Evolutionary conservation across 805 yeast genomes (phyloP), one percentile per base, ranked within the genome.

Genomic region (Wickerhamomyces hampshirensis): DNA sequence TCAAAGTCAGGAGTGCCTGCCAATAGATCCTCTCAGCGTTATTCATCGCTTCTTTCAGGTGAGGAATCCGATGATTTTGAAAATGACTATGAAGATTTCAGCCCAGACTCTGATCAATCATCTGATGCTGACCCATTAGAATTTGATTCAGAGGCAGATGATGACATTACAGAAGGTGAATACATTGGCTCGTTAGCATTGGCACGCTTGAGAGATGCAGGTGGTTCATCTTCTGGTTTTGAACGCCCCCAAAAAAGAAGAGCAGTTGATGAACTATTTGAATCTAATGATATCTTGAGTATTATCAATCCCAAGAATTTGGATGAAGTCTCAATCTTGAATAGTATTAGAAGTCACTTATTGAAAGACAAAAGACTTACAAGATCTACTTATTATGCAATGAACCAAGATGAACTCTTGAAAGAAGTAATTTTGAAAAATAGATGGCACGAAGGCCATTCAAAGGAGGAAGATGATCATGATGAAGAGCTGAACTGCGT

Each of bases 401-500:
- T 51, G n/a, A 55, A 61, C 19, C 47, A 55, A 26, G 55, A 58
- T n/a, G 51, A 43, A 0, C 26, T 64, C 0, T 30, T 64, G 2
- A 45, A 40, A 4, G 65, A 62, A 21, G 46, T 62, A 0, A 46
- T 56, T 4, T 26, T 47, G 1, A 42, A 54, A 23, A 44, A 47
- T 13, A 42, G 72, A 52, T n/a, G n/a, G n/a, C n/a, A n/a, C n/a
- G n/a, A n/a, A n/a, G n/a, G n/a, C n/a, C n/a, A n/a, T n/a, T n/a
- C n/a, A n/a, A n/a, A n/a, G n/a, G n/a, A n/a, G n/a, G n/a, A n/a
- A n/a, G 51, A 47, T 12, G 57, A 56, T 3, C 63, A 58, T 6
- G 64, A 59, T 18, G 48, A 60, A 3, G 56, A 65, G 16, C 46
- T 75, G 5, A 64, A 66, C 5, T 88, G 97, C 60, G 95, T 85